Conservation (phyloP, 2,329 filamentous ascomycete species). For the Endocalyx cinctus region DNA sequence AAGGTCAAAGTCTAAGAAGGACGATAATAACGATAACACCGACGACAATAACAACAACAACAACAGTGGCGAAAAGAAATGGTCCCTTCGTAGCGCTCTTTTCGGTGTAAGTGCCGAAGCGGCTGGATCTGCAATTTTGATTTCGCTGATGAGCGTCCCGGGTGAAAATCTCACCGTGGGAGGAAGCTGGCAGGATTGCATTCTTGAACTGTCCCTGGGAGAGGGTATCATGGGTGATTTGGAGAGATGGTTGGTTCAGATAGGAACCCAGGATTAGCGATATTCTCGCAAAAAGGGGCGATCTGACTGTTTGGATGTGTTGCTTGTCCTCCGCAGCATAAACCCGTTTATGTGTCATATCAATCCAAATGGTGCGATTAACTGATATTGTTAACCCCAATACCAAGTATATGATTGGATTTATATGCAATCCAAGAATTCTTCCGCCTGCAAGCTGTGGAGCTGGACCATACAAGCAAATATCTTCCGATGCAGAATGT, state of each 20-base stretch:
- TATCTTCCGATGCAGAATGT: too few relatives aligned
- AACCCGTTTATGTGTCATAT: too few relatives aligned
- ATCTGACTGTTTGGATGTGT: too few relatives aligned
- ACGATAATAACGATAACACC: neutral
- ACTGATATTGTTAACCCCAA: too few relatives aligned
- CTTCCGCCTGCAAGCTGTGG: too few relatives aligned
- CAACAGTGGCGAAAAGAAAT: neutral
- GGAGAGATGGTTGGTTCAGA: neutral
- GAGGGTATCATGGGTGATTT: neutral
- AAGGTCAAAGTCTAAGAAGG: neutral
- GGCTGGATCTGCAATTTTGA: conserved; percentile 1
- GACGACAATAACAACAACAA: neutral
- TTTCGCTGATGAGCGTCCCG: conserved; percentile 3
- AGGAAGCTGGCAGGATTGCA: conserved; percentile 3
- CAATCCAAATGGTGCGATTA: too few relatives aligned
- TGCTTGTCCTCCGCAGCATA: too few relatives aligned
- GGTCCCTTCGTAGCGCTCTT: conserved; percentile 1
- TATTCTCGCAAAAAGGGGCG: too few relatives aligned
- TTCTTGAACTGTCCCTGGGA: neutral
- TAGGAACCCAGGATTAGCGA: too few relatives aligned
- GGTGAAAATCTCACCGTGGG: neutral
- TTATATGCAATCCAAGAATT: too few relatives aligned
- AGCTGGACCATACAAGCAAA: too few relatives aligned
- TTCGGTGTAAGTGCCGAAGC: conserved; percentile 3
- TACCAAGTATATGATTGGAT: too few relatives aligned